phyloP scores from a whole-genome alignment of 176 grass and related monocot species.

The Eragrostis nindensis region DNA sequence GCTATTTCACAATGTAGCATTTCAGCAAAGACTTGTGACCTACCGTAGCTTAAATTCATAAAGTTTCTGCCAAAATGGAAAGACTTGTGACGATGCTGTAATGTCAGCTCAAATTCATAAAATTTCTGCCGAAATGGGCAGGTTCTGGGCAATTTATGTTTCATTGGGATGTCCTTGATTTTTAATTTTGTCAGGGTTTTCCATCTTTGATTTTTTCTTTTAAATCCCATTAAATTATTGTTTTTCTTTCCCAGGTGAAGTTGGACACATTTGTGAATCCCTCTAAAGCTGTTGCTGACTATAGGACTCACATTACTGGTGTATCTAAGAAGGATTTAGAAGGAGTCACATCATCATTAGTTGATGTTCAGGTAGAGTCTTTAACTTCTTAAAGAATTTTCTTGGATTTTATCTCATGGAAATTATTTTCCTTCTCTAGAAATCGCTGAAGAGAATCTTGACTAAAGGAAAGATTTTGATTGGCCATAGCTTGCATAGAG shows the following conservation, averaged over 20 bases:
- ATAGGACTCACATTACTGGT: conserved; percentile 79
- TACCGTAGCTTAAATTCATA: too few species aligned
- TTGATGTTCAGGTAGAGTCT: conserved; percentile 76
- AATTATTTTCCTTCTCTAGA: conserved; percentile 55
- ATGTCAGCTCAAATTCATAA: background rate
- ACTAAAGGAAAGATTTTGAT: conserved; percentile 81
- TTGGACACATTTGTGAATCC: conserved; percentile 80
- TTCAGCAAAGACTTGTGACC: background rate
- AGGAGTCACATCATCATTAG: conserved; percentile 70
- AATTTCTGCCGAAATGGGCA: background rate
- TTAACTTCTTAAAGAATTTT: conserved; percentile 1
- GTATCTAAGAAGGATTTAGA: conserved; percentile 79
- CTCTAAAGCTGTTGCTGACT: conserved; percentile 68
- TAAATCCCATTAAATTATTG: background rate
- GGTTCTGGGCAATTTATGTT: conserved; percentile 2
- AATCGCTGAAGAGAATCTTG: conserved; percentile 83
- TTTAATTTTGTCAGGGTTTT: background rate
- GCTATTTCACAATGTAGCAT: background rate
- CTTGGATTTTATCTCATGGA: background rate
- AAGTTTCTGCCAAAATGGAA: too few species aligned
- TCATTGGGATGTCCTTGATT: background rate
- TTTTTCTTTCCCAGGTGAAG: conserved; percentile 57
- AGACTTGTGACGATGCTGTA: background rate
- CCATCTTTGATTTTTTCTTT: background rate
- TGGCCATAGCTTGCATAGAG: conserved; percentile 87